Evolutionary conservation across 179 eudicot genomes (phyloP).

Genomic region (Silene vulgaris): DNA sequence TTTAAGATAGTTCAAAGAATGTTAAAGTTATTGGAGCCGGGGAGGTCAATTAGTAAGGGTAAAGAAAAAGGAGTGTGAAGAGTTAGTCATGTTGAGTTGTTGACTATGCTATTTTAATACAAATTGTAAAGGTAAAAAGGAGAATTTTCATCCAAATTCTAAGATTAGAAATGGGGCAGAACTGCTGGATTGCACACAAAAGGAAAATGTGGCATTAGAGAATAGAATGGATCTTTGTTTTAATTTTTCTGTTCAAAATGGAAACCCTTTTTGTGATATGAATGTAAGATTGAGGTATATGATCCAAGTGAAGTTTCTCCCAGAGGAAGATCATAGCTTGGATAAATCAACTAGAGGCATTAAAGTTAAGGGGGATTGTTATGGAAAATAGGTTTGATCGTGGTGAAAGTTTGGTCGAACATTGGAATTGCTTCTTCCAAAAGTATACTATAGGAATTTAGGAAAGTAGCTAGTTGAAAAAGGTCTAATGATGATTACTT

Average conservation of each 20-base stretch:
- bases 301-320: neutral
- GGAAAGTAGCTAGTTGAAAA: neutral
- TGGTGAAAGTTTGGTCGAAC: neutral
- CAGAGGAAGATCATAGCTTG: neutral
- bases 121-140: no score
- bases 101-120: no score
- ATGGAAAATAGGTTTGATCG: neutral
- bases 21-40: neutral
- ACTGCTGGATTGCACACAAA: neutral
- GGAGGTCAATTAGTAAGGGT: no score
- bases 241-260: neutral
- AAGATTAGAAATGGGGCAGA: no score
- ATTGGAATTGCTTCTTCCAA: no score
- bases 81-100: no score
- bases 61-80: no score
- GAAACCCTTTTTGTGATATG: neutral
- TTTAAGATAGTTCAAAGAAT: no score
- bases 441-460: neutral
- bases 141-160: no score
- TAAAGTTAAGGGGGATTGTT: neutral
- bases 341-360: neutral
- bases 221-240: neutral
- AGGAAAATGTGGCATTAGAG: no score
- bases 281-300: neutral
- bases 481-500: neutral